Percentiles rank a stretch among this genome's conserved stretches.
phyloP scores from a whole-genome alignment of 2,329 filamentous ascomycete genomes.

The Plenodomus tracheiphilus region DNA sequence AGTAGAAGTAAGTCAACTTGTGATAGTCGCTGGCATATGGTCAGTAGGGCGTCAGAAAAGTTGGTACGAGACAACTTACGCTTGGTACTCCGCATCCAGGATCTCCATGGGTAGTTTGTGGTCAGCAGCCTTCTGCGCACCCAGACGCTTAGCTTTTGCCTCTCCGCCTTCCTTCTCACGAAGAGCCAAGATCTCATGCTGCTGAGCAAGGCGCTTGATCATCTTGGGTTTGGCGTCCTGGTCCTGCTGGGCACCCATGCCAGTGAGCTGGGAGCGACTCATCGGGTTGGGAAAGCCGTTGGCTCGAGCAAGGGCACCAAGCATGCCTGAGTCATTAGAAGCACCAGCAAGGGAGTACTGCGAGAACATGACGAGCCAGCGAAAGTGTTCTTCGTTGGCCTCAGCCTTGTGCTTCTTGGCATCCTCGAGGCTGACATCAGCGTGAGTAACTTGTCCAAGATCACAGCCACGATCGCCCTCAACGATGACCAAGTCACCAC shows the following conservation, averaged over 20 bases:
- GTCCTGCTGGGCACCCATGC: constrained; percentile 47
- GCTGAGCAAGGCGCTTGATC: constrained; percentile 91
- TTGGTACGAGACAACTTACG: constrained; percentile 64
- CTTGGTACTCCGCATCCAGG: constrained; percentile 96
- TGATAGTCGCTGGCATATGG: constrained; percentile 80
- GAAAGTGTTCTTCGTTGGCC: constrained; percentile 93
- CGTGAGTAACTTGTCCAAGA: constrained; percentile 86
- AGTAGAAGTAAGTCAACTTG: constrained; percentile 99
- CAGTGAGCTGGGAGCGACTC: constrained; percentile 57
- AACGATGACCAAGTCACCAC: constrained; percentile 93
- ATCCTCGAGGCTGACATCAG: constrained; percentile 83
- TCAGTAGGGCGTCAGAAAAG: constrained; percentile 27
- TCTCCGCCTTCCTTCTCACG: constrained; percentile 97
- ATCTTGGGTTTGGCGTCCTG: constrained; percentile 88
- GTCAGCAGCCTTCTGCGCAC: constrained; percentile 94
- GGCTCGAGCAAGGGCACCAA: constrained; percentile 44
- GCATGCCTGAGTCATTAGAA: constrained; percentile 55
- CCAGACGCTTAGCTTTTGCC: constrained; percentile 94
- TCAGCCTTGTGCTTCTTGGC: constrained; percentile 90
- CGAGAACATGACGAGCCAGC: constrained; percentile 99
- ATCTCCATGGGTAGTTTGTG: constrained; percentile 98
- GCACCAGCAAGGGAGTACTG: constrained; percentile 52
- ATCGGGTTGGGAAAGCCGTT: constrained; percentile 35
- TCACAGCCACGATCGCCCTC: constrained; percentile 97
- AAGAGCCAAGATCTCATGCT: constrained; percentile 84